Conservation (phyloP, 306 rosid species). For the Corylus americana region DNA sequence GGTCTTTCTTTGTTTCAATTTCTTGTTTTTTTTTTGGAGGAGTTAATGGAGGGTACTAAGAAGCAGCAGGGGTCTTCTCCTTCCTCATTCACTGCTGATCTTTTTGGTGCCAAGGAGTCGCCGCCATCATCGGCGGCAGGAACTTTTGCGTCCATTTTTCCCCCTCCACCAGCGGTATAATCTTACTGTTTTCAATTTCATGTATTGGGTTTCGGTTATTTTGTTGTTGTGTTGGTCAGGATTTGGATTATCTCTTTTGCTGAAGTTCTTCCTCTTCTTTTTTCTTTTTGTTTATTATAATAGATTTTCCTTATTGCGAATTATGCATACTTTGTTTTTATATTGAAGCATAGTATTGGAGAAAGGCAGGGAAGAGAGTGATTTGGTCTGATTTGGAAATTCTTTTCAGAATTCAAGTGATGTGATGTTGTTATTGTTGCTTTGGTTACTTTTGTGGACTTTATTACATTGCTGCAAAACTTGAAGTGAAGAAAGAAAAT, state of each 20-base stretch:
- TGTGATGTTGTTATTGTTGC: neutral
- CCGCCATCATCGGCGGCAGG: conserved; percentile 39
- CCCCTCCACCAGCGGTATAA: conserved; percentile 46
- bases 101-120: conserved; percentile 48
- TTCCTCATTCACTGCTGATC: conserved; percentile 52
- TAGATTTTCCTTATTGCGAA: neutral
- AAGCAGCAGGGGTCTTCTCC: conserved; percentile 31
- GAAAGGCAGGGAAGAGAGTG: neutral
- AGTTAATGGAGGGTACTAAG: conserved; percentile 38
- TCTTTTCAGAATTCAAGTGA: neutral
- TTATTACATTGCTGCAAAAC: neutral
- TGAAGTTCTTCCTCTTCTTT: neutral
- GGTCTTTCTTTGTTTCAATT: conserved; percentile 8
- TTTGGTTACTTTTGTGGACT: no score
- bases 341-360: no score
- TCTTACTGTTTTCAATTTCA: neutral
- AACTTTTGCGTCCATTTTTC: conserved; percentile 45
- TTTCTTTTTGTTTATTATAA: neutral
- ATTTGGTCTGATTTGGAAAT: conserved; percentile 10
- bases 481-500: neutral
- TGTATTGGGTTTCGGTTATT: neutral
- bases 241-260: neutral
- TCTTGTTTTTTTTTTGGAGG: conserved; percentile 11
- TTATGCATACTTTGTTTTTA: neutral
- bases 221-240: neutral